Percentiles rank a stretch among this genome's conserved stretches.
phyloP scores from a whole-genome alignment of 345 rosid species.

The Corymbia maculata region DNA sequence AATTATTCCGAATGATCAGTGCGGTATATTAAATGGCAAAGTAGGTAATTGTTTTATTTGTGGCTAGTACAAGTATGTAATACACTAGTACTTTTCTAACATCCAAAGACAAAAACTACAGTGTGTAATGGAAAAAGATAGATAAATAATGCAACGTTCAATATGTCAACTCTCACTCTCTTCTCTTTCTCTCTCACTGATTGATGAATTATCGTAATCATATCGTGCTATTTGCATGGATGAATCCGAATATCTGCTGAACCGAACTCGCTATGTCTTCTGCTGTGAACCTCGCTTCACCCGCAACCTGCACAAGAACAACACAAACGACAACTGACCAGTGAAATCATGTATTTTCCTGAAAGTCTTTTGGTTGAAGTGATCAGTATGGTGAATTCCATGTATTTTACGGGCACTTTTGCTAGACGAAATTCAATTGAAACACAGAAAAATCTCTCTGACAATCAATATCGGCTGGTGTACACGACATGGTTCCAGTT shows the following conservation, averaged over 20 bases:
- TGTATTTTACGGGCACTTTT: background rate
- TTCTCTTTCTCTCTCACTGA: background rate
- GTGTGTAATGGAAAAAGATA: background rate
- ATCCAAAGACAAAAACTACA: background rate
- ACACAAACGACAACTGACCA: background rate
- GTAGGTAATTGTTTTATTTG: background rate
- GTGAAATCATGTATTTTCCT: background rate
- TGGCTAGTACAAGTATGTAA: background rate
- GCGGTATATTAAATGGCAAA: background rate
- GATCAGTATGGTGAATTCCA: background rate
- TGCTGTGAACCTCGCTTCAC: constrained; percentile 64
- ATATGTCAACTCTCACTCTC: background rate
- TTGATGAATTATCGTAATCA: constrained; percentile 1
- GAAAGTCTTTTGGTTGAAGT: background rate
- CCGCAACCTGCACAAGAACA: constrained; percentile 38
- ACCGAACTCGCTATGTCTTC: constrained; percentile 87
- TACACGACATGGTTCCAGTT: background rate
- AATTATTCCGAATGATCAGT: background rate
- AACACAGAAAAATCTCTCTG: background rate
- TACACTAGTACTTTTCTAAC: background rate
- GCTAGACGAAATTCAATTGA: background rate
- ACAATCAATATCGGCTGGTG: background rate
- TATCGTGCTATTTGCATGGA: constrained; percentile 69
- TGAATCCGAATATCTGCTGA: constrained; percentile 80
- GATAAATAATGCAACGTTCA: background rate